Conservation (phyloP, 129 eudicot species). For the Chrysanthemum makinoi region DNA sequence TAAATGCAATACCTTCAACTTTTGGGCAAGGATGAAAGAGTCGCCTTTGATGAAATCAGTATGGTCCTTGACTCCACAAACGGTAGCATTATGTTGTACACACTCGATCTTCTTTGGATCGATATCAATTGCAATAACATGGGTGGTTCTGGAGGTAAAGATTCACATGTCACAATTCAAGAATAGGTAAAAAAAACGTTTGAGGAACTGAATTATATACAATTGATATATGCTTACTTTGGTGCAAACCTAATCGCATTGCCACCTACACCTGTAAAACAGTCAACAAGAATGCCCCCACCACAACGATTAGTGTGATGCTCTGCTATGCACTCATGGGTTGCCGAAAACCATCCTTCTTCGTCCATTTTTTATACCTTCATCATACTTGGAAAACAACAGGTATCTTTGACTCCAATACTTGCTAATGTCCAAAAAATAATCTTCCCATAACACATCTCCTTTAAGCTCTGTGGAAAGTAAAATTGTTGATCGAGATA, state of each 20-base stretch:
- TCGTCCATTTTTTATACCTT: slow-evolving; percentile 84
- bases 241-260: slow-evolving; percentile 88
- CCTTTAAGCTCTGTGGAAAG: slow-evolving; percentile 37
- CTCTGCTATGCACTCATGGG: slow-evolving; percentile 64
- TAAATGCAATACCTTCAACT: slow-evolving; percentile 53
- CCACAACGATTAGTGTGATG: slow-evolving; percentile 84
- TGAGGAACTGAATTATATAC: not conserved
- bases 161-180: not conserved
- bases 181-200: not conserved
- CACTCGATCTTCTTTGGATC: slow-evolving; percentile 82
- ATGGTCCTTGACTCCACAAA: slow-evolving; percentile 71
- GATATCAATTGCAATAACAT: slow-evolving; percentile 82
- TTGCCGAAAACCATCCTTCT: slow-evolving; percentile 98
- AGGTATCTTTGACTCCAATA: slow-evolving; percentile 83
- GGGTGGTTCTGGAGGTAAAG: slow-evolving; percentile 42
- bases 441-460: slow-evolving; percentile 33
- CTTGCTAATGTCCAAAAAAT: slow-evolving; percentile 49
- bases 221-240: slow-evolving; percentile 38
- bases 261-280: slow-evolving; percentile 95
- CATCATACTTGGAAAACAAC: slow-evolving; percentile 70
- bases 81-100: slow-evolving; percentile 80
- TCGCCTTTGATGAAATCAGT: slow-evolving; percentile 77
- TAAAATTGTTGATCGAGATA: not conserved
- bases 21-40: slow-evolving; percentile 61
- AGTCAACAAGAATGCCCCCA: slow-evolving; percentile 55